Conservation (phyloP, 208 protist genomes). For the Leishmania aethiopica region DNA sequence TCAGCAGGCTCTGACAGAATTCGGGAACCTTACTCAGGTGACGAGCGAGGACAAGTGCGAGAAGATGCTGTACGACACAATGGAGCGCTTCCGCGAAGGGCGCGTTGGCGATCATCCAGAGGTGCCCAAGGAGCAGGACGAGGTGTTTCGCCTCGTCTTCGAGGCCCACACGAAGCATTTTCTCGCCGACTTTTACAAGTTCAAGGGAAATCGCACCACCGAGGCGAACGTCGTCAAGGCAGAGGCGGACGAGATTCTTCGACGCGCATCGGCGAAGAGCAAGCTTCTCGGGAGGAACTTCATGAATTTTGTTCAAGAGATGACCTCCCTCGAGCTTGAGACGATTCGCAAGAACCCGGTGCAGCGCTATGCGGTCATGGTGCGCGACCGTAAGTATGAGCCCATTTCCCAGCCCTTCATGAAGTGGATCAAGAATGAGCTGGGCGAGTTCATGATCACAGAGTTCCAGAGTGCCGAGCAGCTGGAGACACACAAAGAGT, state of each 20-base stretch:
- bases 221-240: conserved; percentile 75
- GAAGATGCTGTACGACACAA: conserved; percentile 80
- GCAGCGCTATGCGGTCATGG: conserved; percentile 80
- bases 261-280: conserved; percentile 77
- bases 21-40: conserved; percentile 82
- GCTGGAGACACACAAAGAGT: conserved; percentile 78
- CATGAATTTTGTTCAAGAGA: conserved; percentile 92
- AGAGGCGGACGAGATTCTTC: conserved; percentile 84
- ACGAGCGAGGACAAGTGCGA: conserved; percentile 81
- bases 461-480: conserved; percentile 78
- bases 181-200: conserved; percentile 88
- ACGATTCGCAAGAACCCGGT: conserved; percentile 88
- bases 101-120: conserved; percentile 79
- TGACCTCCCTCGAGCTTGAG: conserved; percentile 87
- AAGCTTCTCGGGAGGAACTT: conserved; percentile 85
- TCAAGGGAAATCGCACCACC: conserved; percentile 70
- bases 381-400: conserved; percentile 81
- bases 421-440: conserved; percentile 86
- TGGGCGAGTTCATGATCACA: conserved; percentile 67
- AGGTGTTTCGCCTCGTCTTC: conserved; percentile 79
- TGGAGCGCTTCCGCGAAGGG: conserved; percentile 74
- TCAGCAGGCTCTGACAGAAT: conserved; percentile 83
- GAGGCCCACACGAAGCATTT: conserved; percentile 91
- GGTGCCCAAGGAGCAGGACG: conserved; percentile 72
- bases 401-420: conserved; percentile 77